A percentile compares a stretch with the other conserved stretches of the same genome.
Evolutionary conservation across 139 green algal species (phyloP).

Genomic region (Bryopsis sp.): DNA sequence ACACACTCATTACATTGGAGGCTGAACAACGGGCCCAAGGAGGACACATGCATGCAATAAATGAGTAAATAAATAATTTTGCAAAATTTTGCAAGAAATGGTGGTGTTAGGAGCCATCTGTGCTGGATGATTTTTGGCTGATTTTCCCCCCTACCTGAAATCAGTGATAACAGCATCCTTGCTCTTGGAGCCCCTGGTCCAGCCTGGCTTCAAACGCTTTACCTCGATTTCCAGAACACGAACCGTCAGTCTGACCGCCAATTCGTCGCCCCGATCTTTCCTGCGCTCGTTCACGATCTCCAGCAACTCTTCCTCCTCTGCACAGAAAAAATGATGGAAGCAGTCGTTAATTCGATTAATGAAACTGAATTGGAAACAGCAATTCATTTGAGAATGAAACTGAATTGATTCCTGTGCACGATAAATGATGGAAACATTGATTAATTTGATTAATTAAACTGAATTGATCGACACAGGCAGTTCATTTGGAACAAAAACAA

Average conservation of each 20-base stretch:
- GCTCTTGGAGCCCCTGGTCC: not conserved
- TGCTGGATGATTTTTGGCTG: no score
- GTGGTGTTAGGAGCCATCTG: no score
- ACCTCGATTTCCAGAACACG: not conserved
- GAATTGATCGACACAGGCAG: not conserved
- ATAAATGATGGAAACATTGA: no score
- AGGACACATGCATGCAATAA: no score
- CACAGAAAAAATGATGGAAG: not conserved
- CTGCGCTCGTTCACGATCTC: not conserved
- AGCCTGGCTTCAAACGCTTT: not conserved
- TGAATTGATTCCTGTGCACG: not conserved
- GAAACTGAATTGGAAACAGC: no score
- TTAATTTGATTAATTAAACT: not conserved
- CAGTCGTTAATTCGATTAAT: no score
- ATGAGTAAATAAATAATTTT: no score
- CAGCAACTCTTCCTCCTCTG: constrained; percentile 1
- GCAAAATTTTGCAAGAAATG: no score
- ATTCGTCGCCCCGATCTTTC: not conserved
- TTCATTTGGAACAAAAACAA: not conserved
- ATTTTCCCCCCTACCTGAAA: not conserved
- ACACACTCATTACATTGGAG: no score
- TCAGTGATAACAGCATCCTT: not conserved
- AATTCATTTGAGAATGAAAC: not conserved
- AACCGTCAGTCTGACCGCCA: not conserved
- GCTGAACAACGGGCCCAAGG: no score